phyloP scores from a whole-genome alignment of 2,329 filamentous ascomycete species.

The Fusarium cyanostomum region DNA sequence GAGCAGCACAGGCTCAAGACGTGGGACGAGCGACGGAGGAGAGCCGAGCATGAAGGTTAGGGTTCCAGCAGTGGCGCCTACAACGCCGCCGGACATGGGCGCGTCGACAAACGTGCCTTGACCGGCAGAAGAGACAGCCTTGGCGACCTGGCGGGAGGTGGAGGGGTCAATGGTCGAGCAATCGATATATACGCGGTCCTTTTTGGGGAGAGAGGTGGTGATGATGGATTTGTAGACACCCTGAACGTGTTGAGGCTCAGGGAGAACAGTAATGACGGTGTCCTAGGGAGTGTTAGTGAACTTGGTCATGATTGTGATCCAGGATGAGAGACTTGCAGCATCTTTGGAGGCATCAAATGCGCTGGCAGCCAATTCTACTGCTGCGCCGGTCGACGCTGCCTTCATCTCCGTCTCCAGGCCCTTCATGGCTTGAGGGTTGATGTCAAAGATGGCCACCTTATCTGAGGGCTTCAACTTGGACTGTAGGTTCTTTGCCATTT shows the following conservation, averaged over 20 bases:
- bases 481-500: constrained; percentile 71
- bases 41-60: constrained; percentile 96
- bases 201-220: constrained; percentile 59
- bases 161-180: constrained; percentile 95
- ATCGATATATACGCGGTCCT: constrained; percentile 86
- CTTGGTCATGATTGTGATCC: background rate
- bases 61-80: constrained; percentile 86
- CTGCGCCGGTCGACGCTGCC: constrained; percentile 56
- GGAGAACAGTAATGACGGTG: constrained; percentile 87
- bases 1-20: constrained; percentile 74
- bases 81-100: constrained; percentile 95
- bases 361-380: constrained; percentile 55
- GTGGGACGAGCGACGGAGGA: constrained; percentile 66
- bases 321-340: constrained; percentile 55
- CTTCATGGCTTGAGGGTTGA: constrained; percentile 60
- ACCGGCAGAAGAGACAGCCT: constrained; percentile 69
- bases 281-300: constrained; percentile 64
- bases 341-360: constrained; percentile 61
- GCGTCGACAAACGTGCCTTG: constrained; percentile 89
- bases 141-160: constrained; percentile 81
- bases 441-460: constrained; percentile 64
- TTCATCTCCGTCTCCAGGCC: constrained; percentile 60
- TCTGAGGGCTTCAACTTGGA: constrained; percentile 63
- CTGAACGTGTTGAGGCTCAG: constrained; percentile 88
- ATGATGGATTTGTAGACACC: constrained; percentile 83